These are phyloP conservation scores for Podila minutissima DNA, from an alignment of 192 early-diverging fungal species.

Conservation along the genomic window DNA sequence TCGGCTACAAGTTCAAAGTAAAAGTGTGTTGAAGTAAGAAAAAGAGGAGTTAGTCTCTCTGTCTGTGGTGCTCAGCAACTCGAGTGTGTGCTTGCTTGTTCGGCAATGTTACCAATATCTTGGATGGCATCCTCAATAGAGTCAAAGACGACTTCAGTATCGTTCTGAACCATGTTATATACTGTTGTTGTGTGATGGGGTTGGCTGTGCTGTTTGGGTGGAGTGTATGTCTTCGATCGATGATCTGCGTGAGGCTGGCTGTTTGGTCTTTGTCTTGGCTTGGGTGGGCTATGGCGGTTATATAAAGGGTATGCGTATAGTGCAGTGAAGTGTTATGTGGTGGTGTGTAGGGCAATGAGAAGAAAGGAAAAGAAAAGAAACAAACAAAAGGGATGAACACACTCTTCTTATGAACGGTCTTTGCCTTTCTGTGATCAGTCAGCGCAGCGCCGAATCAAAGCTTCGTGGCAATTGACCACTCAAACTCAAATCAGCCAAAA, in stretches of 20 bases:
- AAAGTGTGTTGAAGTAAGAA: neutral
- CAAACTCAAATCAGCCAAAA: too few species aligned
- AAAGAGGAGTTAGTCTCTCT: neutral
- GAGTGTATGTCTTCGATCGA: too few species aligned
- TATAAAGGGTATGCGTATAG: neutral
- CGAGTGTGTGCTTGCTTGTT: neutral
- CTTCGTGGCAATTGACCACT: too few species aligned
- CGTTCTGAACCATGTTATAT: slow-evolving; percentile 42
- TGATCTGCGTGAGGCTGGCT: too few species aligned
- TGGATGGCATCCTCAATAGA: slow-evolving; percentile 46
- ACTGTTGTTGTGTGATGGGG: neutral
- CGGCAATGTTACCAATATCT: slow-evolving; percentile 34
- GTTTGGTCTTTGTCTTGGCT: neutral
- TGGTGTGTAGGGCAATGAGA: neutral
- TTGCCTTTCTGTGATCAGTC: neutral
- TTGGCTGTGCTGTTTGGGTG: too few species aligned
- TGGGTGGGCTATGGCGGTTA: neutral
- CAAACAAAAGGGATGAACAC: neutral
- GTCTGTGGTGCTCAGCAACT: neutral
- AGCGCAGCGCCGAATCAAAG: neutral
- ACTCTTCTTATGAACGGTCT: neutral
- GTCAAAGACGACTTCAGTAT: slow-evolving; percentile 22
- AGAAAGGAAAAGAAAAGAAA: neutral
- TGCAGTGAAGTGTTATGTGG: too few species aligned
- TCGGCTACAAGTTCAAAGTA: slow-evolving; percentile 53